Evolutionary conservation across 495 filamentous ascomycete species (phyloP).

Genomic region (Neurospora sp.): DNA sequence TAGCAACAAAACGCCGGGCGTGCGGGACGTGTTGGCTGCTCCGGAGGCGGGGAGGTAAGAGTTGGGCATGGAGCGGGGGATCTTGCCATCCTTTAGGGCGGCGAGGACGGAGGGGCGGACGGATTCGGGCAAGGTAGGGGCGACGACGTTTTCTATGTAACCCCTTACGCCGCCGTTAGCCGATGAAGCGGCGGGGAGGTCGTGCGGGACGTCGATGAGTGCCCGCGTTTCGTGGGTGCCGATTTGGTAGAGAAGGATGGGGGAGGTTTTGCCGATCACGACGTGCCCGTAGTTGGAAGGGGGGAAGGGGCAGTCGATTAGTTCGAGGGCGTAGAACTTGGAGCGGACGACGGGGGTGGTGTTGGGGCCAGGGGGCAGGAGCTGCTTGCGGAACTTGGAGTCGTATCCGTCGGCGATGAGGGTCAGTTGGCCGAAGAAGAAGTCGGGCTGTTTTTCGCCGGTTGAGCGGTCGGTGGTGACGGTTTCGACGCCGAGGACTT

Average conservation of each 20-base stretch:
- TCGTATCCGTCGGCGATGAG: constrained; percentile 89
- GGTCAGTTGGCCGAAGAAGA: constrained; percentile 79
- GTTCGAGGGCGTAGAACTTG: constrained; percentile 86
- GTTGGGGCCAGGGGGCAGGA: constrained; percentile 37
- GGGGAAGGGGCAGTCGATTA: constrained; percentile 77
- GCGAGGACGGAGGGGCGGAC: constrained; percentile 63
- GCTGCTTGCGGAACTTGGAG: constrained; percentile 81
- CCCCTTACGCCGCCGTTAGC: constrained; percentile 71
- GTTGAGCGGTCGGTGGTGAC: constrained; percentile 43
- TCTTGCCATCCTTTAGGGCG: constrained; percentile 63
- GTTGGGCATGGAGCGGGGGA: constrained; percentile 80
- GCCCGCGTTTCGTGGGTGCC: constrained; percentile 88
- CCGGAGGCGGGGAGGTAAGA: constrained; percentile 64
- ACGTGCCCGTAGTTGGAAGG: constrained; percentile 72
- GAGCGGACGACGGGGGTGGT: constrained; percentile 58
- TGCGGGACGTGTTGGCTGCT: constrained; percentile 46
- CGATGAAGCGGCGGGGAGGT: constrained; percentile 57
- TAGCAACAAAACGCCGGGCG: constrained; percentile 68
- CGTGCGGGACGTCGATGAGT: constrained; percentile 81
- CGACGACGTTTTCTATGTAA: constrained; percentile 65
- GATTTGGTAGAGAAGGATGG: constrained; percentile 93
- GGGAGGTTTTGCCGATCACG: constrained; percentile 65
- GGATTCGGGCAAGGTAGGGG: constrained; percentile 42
- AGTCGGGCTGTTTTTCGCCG: constrained; percentile 49
- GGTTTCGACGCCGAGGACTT: constrained; percentile 69